Evolutionary conservation across 768 basidiomycete genomes (phyloP).

Genomic region (Psilocybe cyanescens): DNA sequence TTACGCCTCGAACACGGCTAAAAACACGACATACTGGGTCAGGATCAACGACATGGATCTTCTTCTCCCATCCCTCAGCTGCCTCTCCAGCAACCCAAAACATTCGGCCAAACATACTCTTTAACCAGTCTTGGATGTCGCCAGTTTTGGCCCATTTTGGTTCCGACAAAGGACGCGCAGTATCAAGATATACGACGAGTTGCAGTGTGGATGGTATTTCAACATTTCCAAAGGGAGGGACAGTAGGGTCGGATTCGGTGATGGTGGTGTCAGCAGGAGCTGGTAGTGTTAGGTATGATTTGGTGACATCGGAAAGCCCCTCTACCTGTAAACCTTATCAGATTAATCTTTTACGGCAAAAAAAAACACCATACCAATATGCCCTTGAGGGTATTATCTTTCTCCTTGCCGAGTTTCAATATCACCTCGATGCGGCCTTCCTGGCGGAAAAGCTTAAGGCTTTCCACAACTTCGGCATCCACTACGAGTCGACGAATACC

Average conservation of each 20-base stretch:
- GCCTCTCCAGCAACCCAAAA: constrained; percentile 85
- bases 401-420: constrained; percentile 61
- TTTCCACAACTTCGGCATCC: constrained; percentile 85
- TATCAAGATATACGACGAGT: constrained; percentile 84
- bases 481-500: constrained; percentile 87
- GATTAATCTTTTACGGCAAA: constrained; percentile 10
- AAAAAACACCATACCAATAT: constrained; percentile 58
- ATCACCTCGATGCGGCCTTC: constrained; percentile 87
- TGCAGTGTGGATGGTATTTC: constrained; percentile 57
- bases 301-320: constrained; percentile 69
- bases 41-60: constrained; percentile 90
- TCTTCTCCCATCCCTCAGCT: constrained; percentile 93
- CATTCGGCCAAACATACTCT: constrained; percentile 86
- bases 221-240: constrained; percentile 73
- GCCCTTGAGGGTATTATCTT: constrained; percentile 65
- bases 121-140: constrained; percentile 92
- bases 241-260: constrained; percentile 55
- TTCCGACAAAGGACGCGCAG: constrained; percentile 86
- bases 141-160: constrained; percentile 98
- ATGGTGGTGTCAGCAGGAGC: constrained; percentile 42
- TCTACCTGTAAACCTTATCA: constrained; percentile 58
- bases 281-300: constrained; percentile 68
- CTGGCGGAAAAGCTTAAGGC: constrained; percentile 76
- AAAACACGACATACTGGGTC: constrained; percentile 74
- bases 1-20: background rate